Evolutionary conservation across 208 protist genomes (phyloP), one percentile per base, ranked within the genome.

Genomic region (Leptomonas pyrrhocoris): DNA sequence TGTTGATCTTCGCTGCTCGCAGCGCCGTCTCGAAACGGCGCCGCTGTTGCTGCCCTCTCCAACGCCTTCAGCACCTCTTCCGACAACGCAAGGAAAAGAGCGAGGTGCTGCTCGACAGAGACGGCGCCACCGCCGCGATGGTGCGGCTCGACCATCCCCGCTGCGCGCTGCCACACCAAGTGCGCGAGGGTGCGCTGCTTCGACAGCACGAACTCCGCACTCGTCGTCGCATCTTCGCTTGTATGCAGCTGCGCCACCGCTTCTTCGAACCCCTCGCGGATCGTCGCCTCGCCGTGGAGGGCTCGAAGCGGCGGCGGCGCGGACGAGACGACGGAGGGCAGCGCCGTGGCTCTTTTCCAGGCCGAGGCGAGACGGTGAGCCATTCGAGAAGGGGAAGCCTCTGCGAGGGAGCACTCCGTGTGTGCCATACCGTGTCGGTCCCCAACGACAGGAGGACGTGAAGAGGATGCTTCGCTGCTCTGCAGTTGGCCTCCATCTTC

Each of bases 61-160:
- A 68, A 21, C 12, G 15, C 43, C 1, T 2, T 8, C 58, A 53
- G 43, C 23, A 64, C 58, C 43, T 50, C 58, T 43, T 50, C 58
- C 21, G 42, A 64, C 43, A 64, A 18, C 5, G 12, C 25, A 25
- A 28, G 50, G 18, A 64, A 64, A 5, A 59, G n/a, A 45, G 34
- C 0, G 13, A 21, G 15, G 27, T 38, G 51, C 28, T 57, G 51
- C 48, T 21, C 16, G 4, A 30, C 2, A 5, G 48, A 30, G 2
- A 13, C 5, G 18, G 12, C n/a, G 9, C 16, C n/a, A n/a, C n/a
- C n/a, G n/a, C n/a, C n/a, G n/a, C n/a, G n/a, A n/a, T n/a, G 48
- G 48, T 28, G 21, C 11, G 18, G 3, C 16, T 48, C 43, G 21
- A 2, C 12, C 16, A 6, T 23, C n/a, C 7, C 9, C 16, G 3